A percentile compares a stretch with the other conserved stretches of the same genome.
Evolutionary conservation across 139 green algal genomes (phyloP).

Genomic region (Asterochloris erici): DNA sequence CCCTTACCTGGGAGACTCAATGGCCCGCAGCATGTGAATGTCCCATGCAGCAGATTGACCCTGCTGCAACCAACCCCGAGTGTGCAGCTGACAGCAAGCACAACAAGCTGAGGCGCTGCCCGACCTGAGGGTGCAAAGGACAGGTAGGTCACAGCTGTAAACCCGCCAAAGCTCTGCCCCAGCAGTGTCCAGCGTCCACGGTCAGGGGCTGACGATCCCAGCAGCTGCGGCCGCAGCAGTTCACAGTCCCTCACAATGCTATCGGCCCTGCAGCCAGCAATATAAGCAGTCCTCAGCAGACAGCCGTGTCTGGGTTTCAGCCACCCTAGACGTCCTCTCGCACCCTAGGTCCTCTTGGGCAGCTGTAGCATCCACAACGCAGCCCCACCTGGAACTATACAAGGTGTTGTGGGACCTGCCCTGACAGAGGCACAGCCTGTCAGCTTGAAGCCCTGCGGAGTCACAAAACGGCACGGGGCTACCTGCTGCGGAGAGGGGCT

Average conservation of each 20-base stretch:
- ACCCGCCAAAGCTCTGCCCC: conserved; percentile 95
- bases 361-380: no score
- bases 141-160: conserved; percentile 90
- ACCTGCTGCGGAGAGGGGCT: no score
- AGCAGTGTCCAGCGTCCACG: conserved; percentile 71
- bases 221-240: conserved; percentile 63
- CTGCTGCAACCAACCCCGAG: background rate
- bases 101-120: background rate
- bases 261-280: conserved; percentile 64
- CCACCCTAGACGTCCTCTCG: no score
- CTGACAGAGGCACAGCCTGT: no score
- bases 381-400: no score
- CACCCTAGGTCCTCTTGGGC: no score
- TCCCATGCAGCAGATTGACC: background rate
- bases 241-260: conserved; percentile 90
- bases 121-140: conserved; percentile 58
- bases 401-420: no score
- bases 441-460: no score
- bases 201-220: conserved; percentile 46
- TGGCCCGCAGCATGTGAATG: background rate
- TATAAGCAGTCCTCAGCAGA: no score
- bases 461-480: no score
- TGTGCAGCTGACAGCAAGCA: background rate
- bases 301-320: no score
- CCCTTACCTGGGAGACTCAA: no score